phyloP scores from a whole-genome alignment of 306 rosid genomes.

The Fragaria nilgerrensis region DNA sequence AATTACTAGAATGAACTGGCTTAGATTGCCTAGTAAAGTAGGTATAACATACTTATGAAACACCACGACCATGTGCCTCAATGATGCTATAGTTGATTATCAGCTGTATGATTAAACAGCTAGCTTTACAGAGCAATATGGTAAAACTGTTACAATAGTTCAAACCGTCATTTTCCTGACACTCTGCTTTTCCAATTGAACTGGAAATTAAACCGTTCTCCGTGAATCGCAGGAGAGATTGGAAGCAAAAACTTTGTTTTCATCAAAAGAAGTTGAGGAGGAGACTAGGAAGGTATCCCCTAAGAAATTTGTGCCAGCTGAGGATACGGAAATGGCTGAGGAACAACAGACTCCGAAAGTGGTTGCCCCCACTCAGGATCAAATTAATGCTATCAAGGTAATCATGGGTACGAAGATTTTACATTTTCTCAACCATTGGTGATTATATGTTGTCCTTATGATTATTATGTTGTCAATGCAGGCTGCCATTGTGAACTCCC shows the following conservation, averaged over 20 bases:
- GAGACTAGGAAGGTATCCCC: constrained; percentile 61
- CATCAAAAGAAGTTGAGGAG: constrained; percentile 65
- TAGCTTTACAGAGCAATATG: neutral
- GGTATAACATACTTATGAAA: neutral
- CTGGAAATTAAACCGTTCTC: constrained; percentile 18
- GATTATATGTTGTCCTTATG: neutral
- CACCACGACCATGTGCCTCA: neutral
- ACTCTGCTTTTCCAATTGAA: neutral
- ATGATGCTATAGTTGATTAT: neutral
- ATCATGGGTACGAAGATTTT: neutral
- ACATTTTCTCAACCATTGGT: neutral
- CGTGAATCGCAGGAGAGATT: constrained; percentile 62
- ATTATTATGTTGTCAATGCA: constrained; percentile 24
- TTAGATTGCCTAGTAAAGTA: neutral
- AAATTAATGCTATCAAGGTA: constrained; percentile 92
- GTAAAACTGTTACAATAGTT: neutral
- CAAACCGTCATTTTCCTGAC: neutral
- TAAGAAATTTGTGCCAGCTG: constrained; percentile 36
- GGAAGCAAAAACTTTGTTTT: constrained; percentile 74
- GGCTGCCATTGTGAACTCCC: constrained; percentile 99
- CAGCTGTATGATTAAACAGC: neutral
- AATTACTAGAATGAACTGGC: neutral
- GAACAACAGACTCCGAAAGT: constrained; percentile 58
- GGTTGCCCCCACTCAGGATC: constrained; percentile 86
- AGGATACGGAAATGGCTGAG: constrained; percentile 53